Conservation (phyloP, 495 filamentous ascomycete genomes). For the Penicillium arizonense region DNA sequence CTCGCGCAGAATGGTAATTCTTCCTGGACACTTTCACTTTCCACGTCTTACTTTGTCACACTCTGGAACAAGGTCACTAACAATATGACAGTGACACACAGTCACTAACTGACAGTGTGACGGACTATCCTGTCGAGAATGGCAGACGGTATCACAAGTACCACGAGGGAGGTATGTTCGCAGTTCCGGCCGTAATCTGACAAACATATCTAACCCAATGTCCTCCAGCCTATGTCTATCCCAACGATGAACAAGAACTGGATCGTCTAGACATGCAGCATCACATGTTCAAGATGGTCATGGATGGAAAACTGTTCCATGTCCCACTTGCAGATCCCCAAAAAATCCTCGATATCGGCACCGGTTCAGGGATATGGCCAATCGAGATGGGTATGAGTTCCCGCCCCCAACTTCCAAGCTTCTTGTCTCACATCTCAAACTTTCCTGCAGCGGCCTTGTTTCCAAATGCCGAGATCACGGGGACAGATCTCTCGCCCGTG, state of each 20-base stretch:
- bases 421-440: constrained; percentile 15
- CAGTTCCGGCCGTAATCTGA: neutral
- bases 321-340: constrained; percentile 56
- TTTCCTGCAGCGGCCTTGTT: constrained; percentile 42
- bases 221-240: constrained; percentile 48
- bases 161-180: constrained; percentile 51
- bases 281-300: constrained; percentile 54
- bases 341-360: constrained; percentile 65
- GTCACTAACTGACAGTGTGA: constrained; percentile 50
- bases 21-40: neutral
- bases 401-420: constrained; percentile 5
- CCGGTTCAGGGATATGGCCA: constrained; percentile 71
- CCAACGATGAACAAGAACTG: constrained; percentile 56
- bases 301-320: constrained; percentile 53
- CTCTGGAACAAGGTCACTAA: constrained; percentile 6
- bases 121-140: constrained; percentile 53
- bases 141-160: constrained; percentile 57
- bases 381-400: constrained; percentile 55
- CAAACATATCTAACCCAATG: constrained; percentile 12
- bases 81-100: constrained; percentile 40
- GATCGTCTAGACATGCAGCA: constrained; percentile 61
- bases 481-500: constrained; percentile 63
- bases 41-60: neutral
- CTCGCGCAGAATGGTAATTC: constrained; percentile 22
- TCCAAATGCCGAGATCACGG: constrained; percentile 55